Percentiles rank a stretch among this genome's conserved stretches.
These are phyloP conservation scores for Schwanniomyces polymorphus DNA, from an alignment of 805 yeast species.

Conservation along the genomic window DNA sequence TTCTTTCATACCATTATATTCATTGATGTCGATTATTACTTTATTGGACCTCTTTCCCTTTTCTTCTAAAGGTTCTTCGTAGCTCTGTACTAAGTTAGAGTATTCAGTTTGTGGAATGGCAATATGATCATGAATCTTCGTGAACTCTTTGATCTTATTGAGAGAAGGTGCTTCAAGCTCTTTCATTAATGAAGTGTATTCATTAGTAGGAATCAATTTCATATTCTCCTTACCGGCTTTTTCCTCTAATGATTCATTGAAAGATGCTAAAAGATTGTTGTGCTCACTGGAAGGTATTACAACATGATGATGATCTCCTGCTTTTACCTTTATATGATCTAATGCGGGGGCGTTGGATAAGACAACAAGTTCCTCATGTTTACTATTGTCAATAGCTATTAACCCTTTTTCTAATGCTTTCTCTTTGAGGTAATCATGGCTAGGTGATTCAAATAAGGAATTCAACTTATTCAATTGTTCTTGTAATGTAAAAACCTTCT, in stretches of 20 bases:
- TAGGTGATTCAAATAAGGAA: conserved; percentile 11
- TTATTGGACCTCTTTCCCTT: conserved; percentile 3
- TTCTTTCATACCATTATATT: neutral
- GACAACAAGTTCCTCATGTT: conserved; percentile 17
- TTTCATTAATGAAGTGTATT: conserved; percentile 1
- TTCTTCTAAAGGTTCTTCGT: neutral
- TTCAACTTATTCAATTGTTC: conserved; percentile 6
- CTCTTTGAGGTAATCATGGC: conserved; percentile 18
- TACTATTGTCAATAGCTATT: conserved; percentile 10
- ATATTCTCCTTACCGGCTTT: conserved; percentile 14
- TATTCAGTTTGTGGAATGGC: conserved; percentile 11
- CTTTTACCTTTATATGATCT: conserved; percentile 20
- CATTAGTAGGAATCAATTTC: conserved; percentile 12
- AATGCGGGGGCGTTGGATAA: conserved; percentile 18
- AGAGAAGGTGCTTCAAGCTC: conserved; percentile 1
- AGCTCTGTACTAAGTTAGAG: neutral
- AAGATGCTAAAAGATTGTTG: conserved; percentile 7
- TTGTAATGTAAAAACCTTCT: neutral
- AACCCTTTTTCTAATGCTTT: conserved; percentile 15
- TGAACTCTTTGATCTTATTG: conserved; percentile 14
- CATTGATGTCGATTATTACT: neutral
- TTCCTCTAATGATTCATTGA: conserved; percentile 12
- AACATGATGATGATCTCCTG: conserved; percentile 14
- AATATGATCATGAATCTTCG: conserved; percentile 12
- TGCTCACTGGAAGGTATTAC: conserved; percentile 16